These are phyloP conservation scores for Microglena sp. DNA, from an alignment of 139 green algal species.

Conservation along the genomic window DNA sequence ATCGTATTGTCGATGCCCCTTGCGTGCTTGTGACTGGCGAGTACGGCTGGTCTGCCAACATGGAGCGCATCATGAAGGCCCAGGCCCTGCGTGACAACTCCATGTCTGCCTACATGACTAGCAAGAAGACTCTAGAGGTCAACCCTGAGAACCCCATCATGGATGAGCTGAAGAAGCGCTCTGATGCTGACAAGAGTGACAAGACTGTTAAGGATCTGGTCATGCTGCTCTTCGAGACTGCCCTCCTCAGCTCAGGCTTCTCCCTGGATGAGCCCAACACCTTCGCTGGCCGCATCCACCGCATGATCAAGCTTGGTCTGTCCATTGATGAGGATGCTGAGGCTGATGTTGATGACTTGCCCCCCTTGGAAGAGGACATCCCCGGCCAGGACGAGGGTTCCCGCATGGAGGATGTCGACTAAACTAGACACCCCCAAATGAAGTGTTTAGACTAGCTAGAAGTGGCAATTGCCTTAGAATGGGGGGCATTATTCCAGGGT, in stretches of 20 bases:
- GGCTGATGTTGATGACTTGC: constrained; percentile 70
- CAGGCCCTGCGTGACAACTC: constrained; percentile 92
- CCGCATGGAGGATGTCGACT: constrained; percentile 96
- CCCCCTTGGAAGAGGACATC: constrained; percentile 83
- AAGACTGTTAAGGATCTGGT: constrained; percentile 99
- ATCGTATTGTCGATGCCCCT: constrained; percentile 96
- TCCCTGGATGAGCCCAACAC: constrained; percentile 95
- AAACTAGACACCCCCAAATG: constrained; percentile 15
- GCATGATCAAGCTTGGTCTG: constrained; percentile 99
- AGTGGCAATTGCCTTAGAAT: too few relatives aligned
- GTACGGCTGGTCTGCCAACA: constrained; percentile 99
- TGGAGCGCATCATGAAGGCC: constrained; percentile 99
- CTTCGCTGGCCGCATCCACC: constrained; percentile 95
- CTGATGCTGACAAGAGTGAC: constrained; percentile 91
- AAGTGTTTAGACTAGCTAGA: too few relatives aligned
- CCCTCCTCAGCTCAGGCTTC: constrained; percentile 94
- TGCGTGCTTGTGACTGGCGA: constrained; percentile 99
- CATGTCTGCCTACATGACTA: constrained; percentile 96
- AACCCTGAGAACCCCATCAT: constrained; percentile 98
- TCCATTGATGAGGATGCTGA: constrained; percentile 89
- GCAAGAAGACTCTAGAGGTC: constrained; percentile 99
- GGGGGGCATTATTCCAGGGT: too few relatives aligned
- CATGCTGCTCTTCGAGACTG: constrained; percentile 96
- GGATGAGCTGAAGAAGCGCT: constrained; percentile 77
- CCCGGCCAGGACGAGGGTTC: too few relatives aligned